Percentiles rank a stretch among this genome's conserved stretches.
These are phyloP conservation scores for Nicotiana undulata DNA, from an alignment of 257 asterid genomes.

Conservation along the genomic window DNA sequence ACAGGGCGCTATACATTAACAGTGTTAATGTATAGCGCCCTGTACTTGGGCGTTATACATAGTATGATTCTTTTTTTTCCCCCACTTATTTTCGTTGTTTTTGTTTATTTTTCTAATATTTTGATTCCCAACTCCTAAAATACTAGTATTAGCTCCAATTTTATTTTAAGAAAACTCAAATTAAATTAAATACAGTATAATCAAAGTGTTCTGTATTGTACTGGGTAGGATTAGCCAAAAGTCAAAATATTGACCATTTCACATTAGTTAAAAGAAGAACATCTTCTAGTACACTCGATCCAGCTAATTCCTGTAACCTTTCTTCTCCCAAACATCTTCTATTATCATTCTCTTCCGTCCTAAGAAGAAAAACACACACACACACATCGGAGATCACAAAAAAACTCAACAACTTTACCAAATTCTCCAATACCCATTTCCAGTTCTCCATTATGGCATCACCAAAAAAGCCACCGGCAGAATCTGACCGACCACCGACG, in stretches of 20 bases:
- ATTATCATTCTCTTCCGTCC: background rate
- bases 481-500: conserved; percentile 30
- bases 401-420: background rate
- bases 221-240: background rate
- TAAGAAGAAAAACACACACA: background rate
- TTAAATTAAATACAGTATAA: background rate
- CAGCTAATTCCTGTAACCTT: background rate
- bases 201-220: background rate
- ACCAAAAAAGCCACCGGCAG: conserved; percentile 29
- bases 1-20: too few species aligned
- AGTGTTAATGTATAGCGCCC: too few species aligned
- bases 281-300: background rate
- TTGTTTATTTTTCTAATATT: too few species aligned
- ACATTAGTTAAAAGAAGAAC: background rate
- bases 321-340: background rate
- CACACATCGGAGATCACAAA: background rate
- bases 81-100: too few species aligned
- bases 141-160: too few species aligned
- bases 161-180: too few species aligned
- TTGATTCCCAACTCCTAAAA: too few species aligned
- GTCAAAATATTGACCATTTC: background rate
- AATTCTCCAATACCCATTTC: background rate
- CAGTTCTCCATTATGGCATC: conserved; percentile 34
- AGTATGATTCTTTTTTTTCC: too few species aligned
- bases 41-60: too few species aligned